Evolutionary conservation across 495 filamentous ascomycete genomes (phyloP), one percentile per base, ranked within the genome.

Genomic region (Trichoderma orchidacearum): DNA sequence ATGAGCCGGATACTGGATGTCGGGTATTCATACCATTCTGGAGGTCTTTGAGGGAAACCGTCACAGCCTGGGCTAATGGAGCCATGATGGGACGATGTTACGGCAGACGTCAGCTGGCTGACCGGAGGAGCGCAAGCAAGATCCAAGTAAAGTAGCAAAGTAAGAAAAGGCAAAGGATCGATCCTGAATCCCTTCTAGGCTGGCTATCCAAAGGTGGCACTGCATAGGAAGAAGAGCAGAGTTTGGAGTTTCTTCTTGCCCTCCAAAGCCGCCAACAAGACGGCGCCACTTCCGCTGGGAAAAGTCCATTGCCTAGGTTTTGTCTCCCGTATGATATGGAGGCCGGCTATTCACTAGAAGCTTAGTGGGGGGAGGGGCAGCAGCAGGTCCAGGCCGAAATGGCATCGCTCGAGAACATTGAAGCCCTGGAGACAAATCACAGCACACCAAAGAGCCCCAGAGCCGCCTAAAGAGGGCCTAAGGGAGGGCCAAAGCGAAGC

Each of bases 1-100:
- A n/a, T n/a, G n/a, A n/a, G n/a, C n/a, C n/a, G n/a, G n/a, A n/a
- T n/a, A n/a, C n/a, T n/a, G n/a, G n/a, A n/a, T n/a, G 18, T 2
- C 23, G 54, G 7, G 28, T 41, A 18, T 27, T 48, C 41, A 48
- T 65, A 80, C 78, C 75, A 58, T 70, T 73, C 59, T 76, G 75
- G 27, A 81, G 64, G 56, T 80, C 76, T 21, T 75, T 56, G 18
- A 81, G 61, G 48, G 73, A 79, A 41, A 81, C 74, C 1, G 74
- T 74, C 5, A 81, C 75, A 11, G 77, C 74, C 28, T 74, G 67
- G 30, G 72, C 70, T 25, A 70, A 56, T 23, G 67, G 65, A 15
- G 74, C 67, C 75, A 78, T 77, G 28, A 52, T 63, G 21, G 45
- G 32, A 38, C 27, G 53, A 55, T 17, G 30, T 15, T 54, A 35